Conservation (phyloP, 2,329 filamentous ascomycete species). For the Monosporascus sp. region DNA sequence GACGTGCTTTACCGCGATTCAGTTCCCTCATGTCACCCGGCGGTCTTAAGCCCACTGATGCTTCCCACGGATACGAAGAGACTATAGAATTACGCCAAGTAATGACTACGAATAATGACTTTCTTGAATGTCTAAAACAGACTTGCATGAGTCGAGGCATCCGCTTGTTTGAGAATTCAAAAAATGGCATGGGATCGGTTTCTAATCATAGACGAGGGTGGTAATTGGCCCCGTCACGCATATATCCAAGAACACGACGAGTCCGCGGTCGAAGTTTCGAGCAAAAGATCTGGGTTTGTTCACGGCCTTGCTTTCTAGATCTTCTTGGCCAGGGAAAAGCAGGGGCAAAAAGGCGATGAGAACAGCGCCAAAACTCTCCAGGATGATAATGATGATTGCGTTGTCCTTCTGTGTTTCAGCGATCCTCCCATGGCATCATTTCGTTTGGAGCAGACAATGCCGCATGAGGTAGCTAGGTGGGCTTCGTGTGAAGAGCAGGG, state of each 20-base stretch:
- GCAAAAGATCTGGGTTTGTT: background rate
- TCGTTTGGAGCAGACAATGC: background rate
- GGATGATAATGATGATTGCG: background rate
- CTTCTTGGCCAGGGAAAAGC: background rate
- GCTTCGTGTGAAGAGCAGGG: background rate
- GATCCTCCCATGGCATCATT: background rate
- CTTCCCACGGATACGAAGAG: constrained; percentile 12
- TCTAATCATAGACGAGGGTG: constrained; percentile 12
- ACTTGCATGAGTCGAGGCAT: constrained; percentile 9
- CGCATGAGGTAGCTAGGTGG: background rate
- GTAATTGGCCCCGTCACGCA: constrained; percentile 2
- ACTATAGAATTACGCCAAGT: constrained; percentile 25
- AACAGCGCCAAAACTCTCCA: background rate
- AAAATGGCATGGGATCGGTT: constrained; percentile 5
- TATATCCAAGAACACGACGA: constrained; percentile 7
- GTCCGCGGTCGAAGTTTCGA: constrained; percentile 4
- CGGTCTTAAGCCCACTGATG: background rate
- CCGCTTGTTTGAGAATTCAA: constrained; percentile 5
- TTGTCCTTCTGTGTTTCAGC: background rate
- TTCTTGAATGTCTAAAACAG: constrained; percentile 9
- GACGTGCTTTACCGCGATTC: background rate
- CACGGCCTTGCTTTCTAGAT: background rate
- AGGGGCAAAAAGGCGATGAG: background rate
- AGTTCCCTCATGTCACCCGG: background rate
- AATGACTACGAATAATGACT: constrained; percentile 27